Evolutionary conservation across 192 early-diverging fungal genomes (phyloP).

Genomic region (Coemansia sp.): DNA sequence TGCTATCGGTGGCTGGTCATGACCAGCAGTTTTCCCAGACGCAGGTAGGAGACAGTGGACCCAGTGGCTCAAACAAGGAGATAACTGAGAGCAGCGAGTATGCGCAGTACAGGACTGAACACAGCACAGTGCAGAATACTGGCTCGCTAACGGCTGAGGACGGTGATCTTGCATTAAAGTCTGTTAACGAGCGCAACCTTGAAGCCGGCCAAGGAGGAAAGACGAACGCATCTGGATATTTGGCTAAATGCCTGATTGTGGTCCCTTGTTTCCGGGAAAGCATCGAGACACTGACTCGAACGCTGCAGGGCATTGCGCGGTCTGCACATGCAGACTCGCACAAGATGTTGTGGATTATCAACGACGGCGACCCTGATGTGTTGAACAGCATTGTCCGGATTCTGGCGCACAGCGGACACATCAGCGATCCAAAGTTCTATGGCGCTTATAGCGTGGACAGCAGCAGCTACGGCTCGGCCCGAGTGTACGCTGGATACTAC

Average conservation of each 20-base stretch:
- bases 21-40: not conserved
- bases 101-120: not conserved
- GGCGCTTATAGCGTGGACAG: slow-evolving; percentile 36
- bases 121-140: not conserved
- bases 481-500: slow-evolving; percentile 89
- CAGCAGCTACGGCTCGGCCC: slow-evolving; percentile 35
- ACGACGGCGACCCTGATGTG: slow-evolving; percentile 34
- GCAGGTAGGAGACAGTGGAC: not conserved
- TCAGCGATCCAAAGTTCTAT: slow-evolving; percentile 49
- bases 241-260: slow-evolving; percentile 35
- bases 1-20: slow-evolving; percentile 3
- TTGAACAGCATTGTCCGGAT: slow-evolving; percentile 31
- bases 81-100: not conserved
- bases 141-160: not conserved
- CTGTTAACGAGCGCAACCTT: slow-evolving; percentile 6
- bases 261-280: slow-evolving; percentile 43
- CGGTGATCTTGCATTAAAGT: not conserved
- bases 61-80: slow-evolving; percentile 1
- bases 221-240: not conserved
- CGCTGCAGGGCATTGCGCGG: slow-evolving; percentile 43
- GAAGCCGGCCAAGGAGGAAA: slow-evolving; percentile 11
- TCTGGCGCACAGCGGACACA: slow-evolving; percentile 33
- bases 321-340: slow-evolving; percentile 39
- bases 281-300: slow-evolving; percentile 36
- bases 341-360: slow-evolving; percentile 47